phyloP scores from a whole-genome alignment of 2,329 filamentous ascomycete species.

The Dactylonectria macrodidyma region DNA sequence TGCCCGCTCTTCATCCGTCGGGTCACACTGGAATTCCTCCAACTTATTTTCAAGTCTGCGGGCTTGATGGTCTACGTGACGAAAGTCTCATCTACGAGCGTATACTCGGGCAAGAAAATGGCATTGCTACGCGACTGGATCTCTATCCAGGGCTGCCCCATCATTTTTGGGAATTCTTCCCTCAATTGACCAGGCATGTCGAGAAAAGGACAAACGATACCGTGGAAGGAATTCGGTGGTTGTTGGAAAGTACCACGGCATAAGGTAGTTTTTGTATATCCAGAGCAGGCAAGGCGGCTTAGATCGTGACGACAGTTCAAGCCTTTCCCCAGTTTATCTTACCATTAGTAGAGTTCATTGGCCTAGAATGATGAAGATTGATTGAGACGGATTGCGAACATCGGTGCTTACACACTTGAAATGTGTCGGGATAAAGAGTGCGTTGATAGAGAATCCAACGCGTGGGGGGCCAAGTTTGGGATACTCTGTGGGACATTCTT shows the following conservation, averaged over 20 bases:
- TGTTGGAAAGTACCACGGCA: neutral
- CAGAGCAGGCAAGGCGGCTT: neutral
- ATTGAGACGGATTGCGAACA: neutral
- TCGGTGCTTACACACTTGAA: neutral
- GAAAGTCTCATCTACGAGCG: constrained; percentile 7
- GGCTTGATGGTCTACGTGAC: constrained; percentile 12
- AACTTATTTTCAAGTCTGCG: constrained; percentile 13
- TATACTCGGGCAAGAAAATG: constrained; percentile 2
- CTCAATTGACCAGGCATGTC: constrained; percentile 4
- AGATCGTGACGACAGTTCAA: constrained; percentile 3
- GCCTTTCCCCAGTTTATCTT: constrained; percentile 1
- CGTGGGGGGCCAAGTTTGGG: neutral
- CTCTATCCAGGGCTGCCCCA: constrained; percentile 14
- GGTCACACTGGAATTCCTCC: constrained; percentile 5
- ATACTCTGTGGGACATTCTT: neutral
- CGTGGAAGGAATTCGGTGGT: neutral
- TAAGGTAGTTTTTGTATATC: neutral
- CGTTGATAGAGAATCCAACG: neutral
- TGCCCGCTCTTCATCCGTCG: neutral
- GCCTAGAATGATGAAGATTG: too few species aligned
- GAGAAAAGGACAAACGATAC: constrained; percentile 14
- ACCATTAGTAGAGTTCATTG: neutral
- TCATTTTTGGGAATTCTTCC: constrained; percentile 13
- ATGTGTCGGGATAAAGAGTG: neutral
- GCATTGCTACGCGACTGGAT: constrained; percentile 9